Evolutionary conservation across 495 filamentous ascomycete genomes (phyloP).

Genomic region (Aspergillus sparsus): DNA sequence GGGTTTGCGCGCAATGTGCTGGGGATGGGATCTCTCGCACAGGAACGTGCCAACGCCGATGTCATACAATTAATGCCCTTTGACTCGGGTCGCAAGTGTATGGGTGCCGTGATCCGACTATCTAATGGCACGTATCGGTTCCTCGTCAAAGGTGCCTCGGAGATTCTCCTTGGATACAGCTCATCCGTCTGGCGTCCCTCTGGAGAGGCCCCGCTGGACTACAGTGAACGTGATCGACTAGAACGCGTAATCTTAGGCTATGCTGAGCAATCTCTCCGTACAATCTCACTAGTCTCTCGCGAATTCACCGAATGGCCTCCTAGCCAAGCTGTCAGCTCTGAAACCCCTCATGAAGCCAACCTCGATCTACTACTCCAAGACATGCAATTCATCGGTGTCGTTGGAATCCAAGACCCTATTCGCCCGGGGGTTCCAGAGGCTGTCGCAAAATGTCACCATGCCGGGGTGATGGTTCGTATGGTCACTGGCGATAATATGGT

Average conservation of each 20-base stretch:
- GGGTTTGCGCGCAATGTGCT: slow-evolving; percentile 66
- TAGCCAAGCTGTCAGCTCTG: slow-evolving; percentile 48
- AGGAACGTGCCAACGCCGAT: slow-evolving; percentile 63
- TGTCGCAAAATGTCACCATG: slow-evolving; percentile 63
- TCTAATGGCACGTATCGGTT: slow-evolving; percentile 58
- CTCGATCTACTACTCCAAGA: slow-evolving; percentile 37
- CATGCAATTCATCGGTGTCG: slow-evolving; percentile 66
- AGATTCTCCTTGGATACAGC: slow-evolving; percentile 69
- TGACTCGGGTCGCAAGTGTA: slow-evolving; percentile 74
- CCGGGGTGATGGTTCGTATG: slow-evolving; percentile 80
- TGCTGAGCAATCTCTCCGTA: slow-evolving; percentile 71
- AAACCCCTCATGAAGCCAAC: slow-evolving; percentile 29
- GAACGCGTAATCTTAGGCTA: slow-evolving; percentile 65
- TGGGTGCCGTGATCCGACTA: slow-evolving; percentile 65
- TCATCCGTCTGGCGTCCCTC: slow-evolving; percentile 58
- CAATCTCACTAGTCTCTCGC: slow-evolving; percentile 73
- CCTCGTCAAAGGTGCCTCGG: slow-evolving; percentile 74
- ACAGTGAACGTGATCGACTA: slow-evolving; percentile 41
- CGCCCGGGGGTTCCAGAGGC: slow-evolving; percentile 67
- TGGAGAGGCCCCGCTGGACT: slow-evolving; percentile 50
- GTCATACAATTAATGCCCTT: slow-evolving; percentile 72
- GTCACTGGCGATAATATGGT: slow-evolving; percentile 72
- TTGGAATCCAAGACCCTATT: slow-evolving; percentile 74
- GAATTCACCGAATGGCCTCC: slow-evolving; percentile 80
- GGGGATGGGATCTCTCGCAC: slow-evolving; percentile 63